phyloP scores from a whole-genome alignment of 495 filamentous ascomycete species.

The Poronia punctata region DNA sequence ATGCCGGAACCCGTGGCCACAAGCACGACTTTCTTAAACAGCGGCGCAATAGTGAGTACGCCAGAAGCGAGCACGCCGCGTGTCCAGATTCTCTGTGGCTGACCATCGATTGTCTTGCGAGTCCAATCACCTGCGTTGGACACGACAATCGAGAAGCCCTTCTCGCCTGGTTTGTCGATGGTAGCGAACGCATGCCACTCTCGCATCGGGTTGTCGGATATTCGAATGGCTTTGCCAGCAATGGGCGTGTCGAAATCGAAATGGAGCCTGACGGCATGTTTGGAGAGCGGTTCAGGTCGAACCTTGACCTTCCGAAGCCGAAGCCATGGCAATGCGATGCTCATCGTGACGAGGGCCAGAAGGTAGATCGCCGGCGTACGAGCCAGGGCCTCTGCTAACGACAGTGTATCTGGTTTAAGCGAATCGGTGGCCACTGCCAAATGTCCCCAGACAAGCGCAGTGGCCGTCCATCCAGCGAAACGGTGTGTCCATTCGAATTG shows the following conservation, averaged over 20 bases:
- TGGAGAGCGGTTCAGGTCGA: conserved; percentile 47
- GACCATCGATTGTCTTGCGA: conserved; percentile 41
- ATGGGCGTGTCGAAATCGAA: conserved; percentile 49
- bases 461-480: conserved; percentile 48
- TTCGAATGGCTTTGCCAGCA: conserved; percentile 39
- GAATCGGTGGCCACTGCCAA: conserved; percentile 29
- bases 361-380: conserved; percentile 50
- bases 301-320: conserved; percentile 50
- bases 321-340: conserved; percentile 53
- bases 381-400: conserved; percentile 31
- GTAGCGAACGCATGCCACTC: conserved; percentile 72
- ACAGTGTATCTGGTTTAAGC: conserved; percentile 14
- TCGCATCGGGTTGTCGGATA: conserved; percentile 45
- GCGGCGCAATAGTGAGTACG: conserved; percentile 54
- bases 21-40: conserved; percentile 57
- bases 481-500: conserved; percentile 53
- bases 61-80: conserved; percentile 47
- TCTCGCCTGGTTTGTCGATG: conserved; percentile 38
- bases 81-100: conserved; percentile 46
- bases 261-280: conserved; percentile 54
- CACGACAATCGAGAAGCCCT: conserved; percentile 56
- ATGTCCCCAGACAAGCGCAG: conserved; percentile 46
- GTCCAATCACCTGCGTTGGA: conserved; percentile 73
- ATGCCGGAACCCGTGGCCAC: conserved; percentile 70
- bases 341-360: conserved; percentile 43